phyloP scores from a whole-genome alignment of 148 eudicot species.

The Rhododendron henanense region DNA sequence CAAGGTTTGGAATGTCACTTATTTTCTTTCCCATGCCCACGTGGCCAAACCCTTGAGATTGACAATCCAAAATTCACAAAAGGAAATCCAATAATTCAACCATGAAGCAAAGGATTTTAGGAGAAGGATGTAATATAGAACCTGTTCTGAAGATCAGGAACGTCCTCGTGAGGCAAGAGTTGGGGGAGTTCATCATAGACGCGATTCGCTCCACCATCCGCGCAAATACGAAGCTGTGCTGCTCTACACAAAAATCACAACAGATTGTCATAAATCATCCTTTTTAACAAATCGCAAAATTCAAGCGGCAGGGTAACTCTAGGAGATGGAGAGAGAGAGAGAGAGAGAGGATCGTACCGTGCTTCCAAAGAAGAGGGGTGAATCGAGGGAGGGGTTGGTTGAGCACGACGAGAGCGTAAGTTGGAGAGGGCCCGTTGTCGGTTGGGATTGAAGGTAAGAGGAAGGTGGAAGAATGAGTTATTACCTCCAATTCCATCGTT shows the following conservation, averaged over 20 bases:
- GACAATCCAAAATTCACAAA: background rate
- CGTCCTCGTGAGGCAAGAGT: slow-evolving; percentile 48
- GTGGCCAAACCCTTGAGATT: background rate
- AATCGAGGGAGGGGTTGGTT: slow-evolving; percentile 83
- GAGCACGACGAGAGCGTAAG: slow-evolving; percentile 70
- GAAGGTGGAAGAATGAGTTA: slow-evolving; percentile 49
- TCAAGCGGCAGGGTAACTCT: background rate
- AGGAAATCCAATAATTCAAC: background rate
- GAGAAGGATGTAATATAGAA: slow-evolving; percentile 2
- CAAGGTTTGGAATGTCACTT: no score
- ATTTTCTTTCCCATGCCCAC: no score
- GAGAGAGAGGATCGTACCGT: background rate
- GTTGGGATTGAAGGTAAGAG: slow-evolving; percentile 36
- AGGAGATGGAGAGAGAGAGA: no score
- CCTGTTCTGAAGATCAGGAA: slow-evolving; percentile 53
- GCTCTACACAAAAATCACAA: slow-evolving; percentile 36
- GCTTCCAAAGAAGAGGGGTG: slow-evolving; percentile 28
- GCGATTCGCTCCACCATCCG: slow-evolving; percentile 94
- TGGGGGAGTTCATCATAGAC: slow-evolving; percentile 65
- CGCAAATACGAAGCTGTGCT: slow-evolving; percentile 73
- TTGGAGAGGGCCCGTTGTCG: slow-evolving; percentile 21
- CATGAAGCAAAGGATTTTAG: background rate
- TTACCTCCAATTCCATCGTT: slow-evolving; percentile 30
- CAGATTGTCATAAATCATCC: background rate
- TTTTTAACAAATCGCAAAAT: background rate